Evolutionary conservation across 306 rosid species (phyloP), one percentile per base, ranked within the genome.

Genomic region (Rosa rugosa): DNA sequence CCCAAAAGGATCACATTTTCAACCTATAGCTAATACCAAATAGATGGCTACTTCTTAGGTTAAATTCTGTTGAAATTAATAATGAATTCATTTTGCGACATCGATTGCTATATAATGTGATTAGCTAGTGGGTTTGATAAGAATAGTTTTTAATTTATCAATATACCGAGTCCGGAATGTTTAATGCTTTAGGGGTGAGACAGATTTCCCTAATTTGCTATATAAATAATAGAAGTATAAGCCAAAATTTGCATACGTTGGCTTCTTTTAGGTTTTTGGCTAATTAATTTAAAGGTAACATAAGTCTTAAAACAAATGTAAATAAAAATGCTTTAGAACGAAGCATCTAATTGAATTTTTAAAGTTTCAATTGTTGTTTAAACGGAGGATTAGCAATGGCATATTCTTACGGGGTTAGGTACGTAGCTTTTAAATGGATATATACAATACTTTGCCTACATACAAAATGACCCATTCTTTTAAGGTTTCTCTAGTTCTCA

Each of bases 341-440:
- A 46, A 63, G 47, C 79, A 62, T 45, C 3, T 17, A 3, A 60
- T 44, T 17, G 27, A 18, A 22, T 44, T 42, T 7, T 22, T n/a
- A 1, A 40, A 67, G 44, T 31, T 36, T 16, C 10, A 34, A 17
- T 8, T 17, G 44, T 66, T 36, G n/a, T 66, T 66, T 40, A 36
- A 54, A 56, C 8, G 68, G 22, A 27, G 54, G 45, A 25, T 75
- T 75, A 16, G 8, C 45, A 75, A 10, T 31, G 71, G 60, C 53
- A 45, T 75, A 75, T 75, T 27, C 46, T 18, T 59, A 27, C 59
- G 17, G 54, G 77, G 68, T 41, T 74, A 56, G 77, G 77, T 74
- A 62, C 38, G 40, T 62, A 38, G 50, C 34, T 1, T 23, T 14
- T 40, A 23, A 13, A 22, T 38, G 44, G 44, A 41, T 12, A 25